Conservation (phyloP, 1,284 basidiomycete species). For the Cryptococcus maquisensis region DNA sequence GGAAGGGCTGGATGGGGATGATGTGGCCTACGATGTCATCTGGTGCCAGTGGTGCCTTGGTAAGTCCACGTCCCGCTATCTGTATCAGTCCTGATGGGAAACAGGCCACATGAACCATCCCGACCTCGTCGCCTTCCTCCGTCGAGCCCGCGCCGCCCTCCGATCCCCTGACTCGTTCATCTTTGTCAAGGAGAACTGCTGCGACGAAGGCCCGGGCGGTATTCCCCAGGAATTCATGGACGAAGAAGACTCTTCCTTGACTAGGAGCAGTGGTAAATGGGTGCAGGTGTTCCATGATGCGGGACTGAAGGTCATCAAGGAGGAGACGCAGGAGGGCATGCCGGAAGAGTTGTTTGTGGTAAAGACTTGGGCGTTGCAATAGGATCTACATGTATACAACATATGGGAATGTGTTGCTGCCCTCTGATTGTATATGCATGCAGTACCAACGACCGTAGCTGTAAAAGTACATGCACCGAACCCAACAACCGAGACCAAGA, state of each 20-base stretch:
- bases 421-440: too few species aligned
- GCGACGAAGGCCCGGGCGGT: conserved; percentile 57
- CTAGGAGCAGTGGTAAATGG: conserved; percentile 76
- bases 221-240: conserved; percentile 61
- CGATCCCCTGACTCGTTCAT: conserved; percentile 49
- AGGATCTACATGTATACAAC: background rate
- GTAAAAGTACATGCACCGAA: too few species aligned
- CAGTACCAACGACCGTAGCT: too few species aligned
- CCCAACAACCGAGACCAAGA: too few species aligned
- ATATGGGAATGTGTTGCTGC: too few species aligned
- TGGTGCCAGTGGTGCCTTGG: conserved; percentile 96
- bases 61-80: conserved; percentile 9
- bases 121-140: conserved; percentile 73
- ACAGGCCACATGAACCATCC: conserved; percentile 65
- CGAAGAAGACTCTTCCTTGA: conserved; percentile 80
- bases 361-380: conserved; percentile 61
- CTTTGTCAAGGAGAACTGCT: conserved; percentile 89
- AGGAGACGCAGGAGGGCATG: conserved; percentile 66
- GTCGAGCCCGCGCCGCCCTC: conserved; percentile 54
- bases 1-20: conserved; percentile 26
- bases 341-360: conserved; percentile 74
- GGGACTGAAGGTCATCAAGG: conserved; percentile 62
- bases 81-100: background rate
- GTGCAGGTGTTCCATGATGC: conserved; percentile 66
- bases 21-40: conserved; percentile 51